Percentiles rank a stretch among this genome's conserved stretches.
phyloP scores from a whole-genome alignment of 495 filamentous ascomycete species.

The Annulohypoxylon bovei region DNA sequence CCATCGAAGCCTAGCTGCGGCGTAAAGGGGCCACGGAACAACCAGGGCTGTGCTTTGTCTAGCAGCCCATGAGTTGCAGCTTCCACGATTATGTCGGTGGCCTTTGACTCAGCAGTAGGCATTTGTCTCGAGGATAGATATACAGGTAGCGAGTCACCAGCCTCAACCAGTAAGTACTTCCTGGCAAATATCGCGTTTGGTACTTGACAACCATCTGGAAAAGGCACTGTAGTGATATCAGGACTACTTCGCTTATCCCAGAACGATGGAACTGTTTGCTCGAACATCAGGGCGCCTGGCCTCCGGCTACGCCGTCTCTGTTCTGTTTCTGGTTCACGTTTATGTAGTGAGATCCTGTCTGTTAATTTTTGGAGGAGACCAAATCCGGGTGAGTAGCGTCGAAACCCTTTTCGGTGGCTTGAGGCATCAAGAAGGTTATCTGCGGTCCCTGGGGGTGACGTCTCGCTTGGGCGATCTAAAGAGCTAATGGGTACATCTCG shows the following conservation, averaged over 20 bases:
- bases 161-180: slow-evolving; percentile 46
- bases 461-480: slow-evolving; percentile 25
- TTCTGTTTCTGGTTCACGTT: slow-evolving; percentile 18
- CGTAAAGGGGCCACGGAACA: slow-evolving; percentile 47
- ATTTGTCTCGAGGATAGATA: slow-evolving; percentile 37
- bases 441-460: slow-evolving; percentile 26
- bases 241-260: slow-evolving; percentile 25
- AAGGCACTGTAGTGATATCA: slow-evolving; percentile 22
- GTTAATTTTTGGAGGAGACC: slow-evolving; percentile 31
- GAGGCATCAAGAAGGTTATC: slow-evolving; percentile 26
- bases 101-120: slow-evolving; percentile 49
- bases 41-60: slow-evolving; percentile 37
- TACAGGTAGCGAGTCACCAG: slow-evolving; percentile 38
- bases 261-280: slow-evolving; percentile 19
- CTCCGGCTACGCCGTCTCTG: slow-evolving; percentile 42
- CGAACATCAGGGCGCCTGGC: slow-evolving; percentile 27
- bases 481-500: slow-evolving; percentile 37
- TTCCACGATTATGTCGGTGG: slow-evolving; percentile 54
- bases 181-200: slow-evolving; percentile 49
- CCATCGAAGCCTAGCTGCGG: slow-evolving; percentile 49
- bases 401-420: slow-evolving; percentile 24
- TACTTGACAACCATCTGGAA: slow-evolving; percentile 38
- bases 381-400: slow-evolving; percentile 28
- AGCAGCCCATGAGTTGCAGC: slow-evolving; percentile 48
- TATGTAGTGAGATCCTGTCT: slow-evolving; percentile 19